phyloP scores from a whole-genome alignment of 192 early-diverging fungal genomes.

The Coemansia sp. region DNA sequence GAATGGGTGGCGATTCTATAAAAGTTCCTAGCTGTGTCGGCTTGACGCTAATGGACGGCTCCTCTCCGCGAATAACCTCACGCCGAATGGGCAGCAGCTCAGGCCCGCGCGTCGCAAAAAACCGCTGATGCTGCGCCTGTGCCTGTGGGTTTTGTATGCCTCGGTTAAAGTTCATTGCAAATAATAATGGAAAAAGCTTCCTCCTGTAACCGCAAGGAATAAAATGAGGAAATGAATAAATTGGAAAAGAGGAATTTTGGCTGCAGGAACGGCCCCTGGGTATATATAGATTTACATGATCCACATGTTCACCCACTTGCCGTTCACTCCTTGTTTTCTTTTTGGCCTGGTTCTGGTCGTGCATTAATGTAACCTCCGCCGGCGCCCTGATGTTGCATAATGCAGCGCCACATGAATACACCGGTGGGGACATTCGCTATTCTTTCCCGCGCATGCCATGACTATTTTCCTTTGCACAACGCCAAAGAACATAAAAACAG shows the following conservation, averaged over 20 bases:
- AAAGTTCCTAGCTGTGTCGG: background rate
- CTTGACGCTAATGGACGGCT: background rate
- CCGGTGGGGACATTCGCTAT: background rate
- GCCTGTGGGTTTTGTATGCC: constrained; percentile 1
- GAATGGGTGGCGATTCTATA: background rate
- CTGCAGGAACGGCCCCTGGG: background rate
- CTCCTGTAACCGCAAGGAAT: background rate
- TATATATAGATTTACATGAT: background rate
- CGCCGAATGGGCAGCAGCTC: constrained; percentile 28
- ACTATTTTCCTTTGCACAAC: too few species aligned
- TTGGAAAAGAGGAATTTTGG: background rate
- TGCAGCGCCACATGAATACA: background rate
- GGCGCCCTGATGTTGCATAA: background rate
- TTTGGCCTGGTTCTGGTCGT: background rate
- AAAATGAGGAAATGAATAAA: background rate
- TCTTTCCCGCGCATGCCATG: background rate
- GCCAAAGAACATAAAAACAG: background rate
- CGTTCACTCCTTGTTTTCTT: background rate
- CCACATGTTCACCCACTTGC: background rate
- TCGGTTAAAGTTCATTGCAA: constrained; percentile 15
- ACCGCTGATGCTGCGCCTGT: constrained; percentile 18
- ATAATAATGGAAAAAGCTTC: background rate
- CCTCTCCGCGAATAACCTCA: constrained; percentile 19
- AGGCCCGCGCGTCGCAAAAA: constrained; percentile 20
- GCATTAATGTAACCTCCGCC: background rate